A percentile compares a stretch with the other conserved stretches of the same genome.
Evolutionary conservation across 148 eudicot genomes (phyloP).

Genomic region (Rhododendron ferrugineum): DNA sequence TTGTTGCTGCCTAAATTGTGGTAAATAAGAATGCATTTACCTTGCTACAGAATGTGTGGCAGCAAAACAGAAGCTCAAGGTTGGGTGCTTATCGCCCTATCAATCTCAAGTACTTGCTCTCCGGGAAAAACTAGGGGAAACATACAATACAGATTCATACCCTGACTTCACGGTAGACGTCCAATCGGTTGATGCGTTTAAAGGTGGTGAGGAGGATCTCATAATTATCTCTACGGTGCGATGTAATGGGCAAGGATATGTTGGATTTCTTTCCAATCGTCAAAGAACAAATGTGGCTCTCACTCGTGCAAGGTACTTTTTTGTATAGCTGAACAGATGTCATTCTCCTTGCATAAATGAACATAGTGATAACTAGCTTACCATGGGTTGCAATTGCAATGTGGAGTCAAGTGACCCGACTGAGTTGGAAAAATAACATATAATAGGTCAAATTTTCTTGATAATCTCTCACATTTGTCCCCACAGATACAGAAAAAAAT

Average conservation of each 20-base stretch:
- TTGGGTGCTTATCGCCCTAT: conserved; percentile 62
- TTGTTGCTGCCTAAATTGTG: conserved; percentile 28
- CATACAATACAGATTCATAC: neutral
- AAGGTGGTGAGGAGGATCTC: neutral
- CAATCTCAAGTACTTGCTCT: neutral
- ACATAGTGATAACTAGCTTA: conserved; percentile 1
- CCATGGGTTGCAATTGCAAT: neutral
- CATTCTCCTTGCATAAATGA: neutral
- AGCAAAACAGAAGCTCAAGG: conserved; percentile 28
- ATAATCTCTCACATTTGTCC: too few relatives aligned
- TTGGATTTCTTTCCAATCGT: conserved; percentile 62
- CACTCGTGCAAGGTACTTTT: conserved; percentile 60
- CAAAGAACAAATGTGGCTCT: conserved; percentile 21
- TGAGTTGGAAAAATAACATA: neutral
- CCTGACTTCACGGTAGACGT: neutral
- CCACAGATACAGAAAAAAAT: too few relatives aligned
- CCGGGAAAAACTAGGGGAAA: neutral
- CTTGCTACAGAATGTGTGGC: conserved; percentile 17
- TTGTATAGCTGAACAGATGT: too few relatives aligned
- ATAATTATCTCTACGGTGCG: conserved; percentile 66
- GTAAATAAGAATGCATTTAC: conserved; percentile 9
- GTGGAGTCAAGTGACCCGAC: neutral
- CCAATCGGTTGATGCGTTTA: neutral
- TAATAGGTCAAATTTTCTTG: too few relatives aligned
- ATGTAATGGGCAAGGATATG: conserved; percentile 39